Conservation (phyloP, 257 asterid species). For the Euphrasia confusa region DNA sequence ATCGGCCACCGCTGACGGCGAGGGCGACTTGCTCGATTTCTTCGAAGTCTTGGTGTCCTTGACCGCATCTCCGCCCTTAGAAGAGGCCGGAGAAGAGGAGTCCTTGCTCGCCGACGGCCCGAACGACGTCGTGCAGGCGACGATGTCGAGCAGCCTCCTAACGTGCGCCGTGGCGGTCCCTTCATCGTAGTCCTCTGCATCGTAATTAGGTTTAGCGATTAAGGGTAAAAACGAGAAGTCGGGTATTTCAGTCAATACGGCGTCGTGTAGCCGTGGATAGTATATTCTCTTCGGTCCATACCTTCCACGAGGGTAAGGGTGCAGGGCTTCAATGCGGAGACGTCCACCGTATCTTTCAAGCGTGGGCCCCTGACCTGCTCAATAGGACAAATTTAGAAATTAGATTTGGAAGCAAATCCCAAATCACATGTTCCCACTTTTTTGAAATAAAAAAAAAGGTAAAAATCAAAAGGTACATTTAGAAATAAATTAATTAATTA, state of each 20-base stretch:
- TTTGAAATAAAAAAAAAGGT: too few relatives aligned
- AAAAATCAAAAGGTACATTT: too few relatives aligned
- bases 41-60: slow-evolving; percentile 47
- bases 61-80: slow-evolving; percentile 35
- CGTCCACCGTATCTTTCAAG: slow-evolving; percentile 84
- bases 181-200: slow-evolving; percentile 82
- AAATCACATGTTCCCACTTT: neutral
- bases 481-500: too few relatives aligned
- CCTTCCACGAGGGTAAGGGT: slow-evolving; percentile 84
- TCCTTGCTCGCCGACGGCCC: slow-evolving; percentile 70
- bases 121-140: slow-evolving; percentile 77
- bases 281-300: slow-evolving; percentile 8
- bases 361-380: slow-evolving; percentile 78
- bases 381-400: slow-evolving; percentile 10
- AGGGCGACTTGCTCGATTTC: slow-evolving; percentile 46
- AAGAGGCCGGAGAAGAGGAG: neutral
- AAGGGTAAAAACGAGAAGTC: slow-evolving; percentile 32
- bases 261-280: neutral
- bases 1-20: slow-evolving; percentile 33
- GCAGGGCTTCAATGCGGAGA: slow-evolving; percentile 90
- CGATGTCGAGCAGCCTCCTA: slow-evolving; percentile 69
- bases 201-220: slow-evolving; percentile 2
- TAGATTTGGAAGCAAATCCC: slow-evolving; percentile 14
- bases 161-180: slow-evolving; percentile 87
- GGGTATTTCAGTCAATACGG: neutral